Conservation (phyloP, 768 basidiomycete genomes). For the Macrolepiota albuminosa region DNA sequence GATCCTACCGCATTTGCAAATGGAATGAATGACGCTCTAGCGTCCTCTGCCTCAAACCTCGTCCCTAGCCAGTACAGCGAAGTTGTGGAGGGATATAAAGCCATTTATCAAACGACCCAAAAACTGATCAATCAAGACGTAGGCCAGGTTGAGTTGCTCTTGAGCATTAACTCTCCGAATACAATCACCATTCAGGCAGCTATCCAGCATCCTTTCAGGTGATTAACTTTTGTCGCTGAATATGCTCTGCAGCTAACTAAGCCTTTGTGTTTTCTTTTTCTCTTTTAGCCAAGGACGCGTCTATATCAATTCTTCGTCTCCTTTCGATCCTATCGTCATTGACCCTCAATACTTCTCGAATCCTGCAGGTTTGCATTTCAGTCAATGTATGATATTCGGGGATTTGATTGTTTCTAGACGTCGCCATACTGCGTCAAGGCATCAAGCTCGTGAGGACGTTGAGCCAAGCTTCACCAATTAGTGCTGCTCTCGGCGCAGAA, state of each 20-base stretch:
- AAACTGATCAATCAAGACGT: slow-evolving; percentile 34
- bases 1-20: slow-evolving; percentile 7
- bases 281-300: slow-evolving; percentile 47
- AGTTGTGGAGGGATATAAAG: slow-evolving; percentile 41
- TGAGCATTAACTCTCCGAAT: slow-evolving; percentile 32
- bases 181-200: slow-evolving; percentile 57
- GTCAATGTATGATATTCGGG: neutral
- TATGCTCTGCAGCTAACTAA: neutral
- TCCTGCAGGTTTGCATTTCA: slow-evolving; percentile 34
- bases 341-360: slow-evolving; percentile 65
- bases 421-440: slow-evolving; percentile 49
- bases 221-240: neutral
- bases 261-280: slow-evolving; percentile 1
- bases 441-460: slow-evolving; percentile 58
- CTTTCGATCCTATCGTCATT: slow-evolving; percentile 58
- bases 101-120: slow-evolving; percentile 45
- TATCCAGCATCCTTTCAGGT: slow-evolving; percentile 60
- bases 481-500: slow-evolving; percentile 38
- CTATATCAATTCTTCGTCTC: slow-evolving; percentile 52
- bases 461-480: slow-evolving; percentile 48
- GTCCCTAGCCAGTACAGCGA: slow-evolving; percentile 12
- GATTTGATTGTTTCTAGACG: slow-evolving; percentile 24
- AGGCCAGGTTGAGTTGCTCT: slow-evolving; percentile 55
- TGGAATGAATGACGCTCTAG: neutral
- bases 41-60: slow-evolving; percentile 4